Percentiles rank a stretch among this genome's conserved stretches.
Conservation (phyloP, 2,329 filamentous ascomycete species). For the Fusarium sp. region DNA sequence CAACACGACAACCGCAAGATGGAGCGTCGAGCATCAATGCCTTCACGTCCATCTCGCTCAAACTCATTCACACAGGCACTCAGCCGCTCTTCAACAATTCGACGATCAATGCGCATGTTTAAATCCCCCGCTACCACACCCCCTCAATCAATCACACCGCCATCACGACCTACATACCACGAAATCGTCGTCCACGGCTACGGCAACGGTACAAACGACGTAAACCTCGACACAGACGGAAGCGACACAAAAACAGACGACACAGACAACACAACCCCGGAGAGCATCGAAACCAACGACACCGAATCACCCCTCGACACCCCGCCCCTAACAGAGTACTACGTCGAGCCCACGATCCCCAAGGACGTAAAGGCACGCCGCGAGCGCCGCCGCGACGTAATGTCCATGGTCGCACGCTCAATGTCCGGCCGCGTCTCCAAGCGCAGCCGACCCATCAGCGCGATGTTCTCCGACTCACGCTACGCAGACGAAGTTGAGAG, state of each 20-base stretch:
- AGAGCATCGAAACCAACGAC: slow-evolving; percentile 40
- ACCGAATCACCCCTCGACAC: slow-evolving; percentile 40
- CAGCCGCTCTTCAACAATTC: slow-evolving; percentile 47
- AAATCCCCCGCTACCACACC: slow-evolving; percentile 33
- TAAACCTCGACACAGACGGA: slow-evolving; percentile 38
- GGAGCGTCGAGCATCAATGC: slow-evolving; percentile 28
- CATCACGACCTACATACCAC: slow-evolving; percentile 48
- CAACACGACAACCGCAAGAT: slow-evolving; percentile 8
- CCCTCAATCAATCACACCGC: slow-evolving; percentile 19
- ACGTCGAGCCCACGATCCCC: slow-evolving; percentile 16
- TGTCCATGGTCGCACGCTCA: slow-evolving; percentile 40
- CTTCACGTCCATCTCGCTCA: slow-evolving; percentile 40
- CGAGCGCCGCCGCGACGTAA: slow-evolving; percentile 43
- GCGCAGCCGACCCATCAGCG: slow-evolving; percentile 41
- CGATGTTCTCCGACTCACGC: slow-evolving; percentile 42
- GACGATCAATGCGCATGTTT: slow-evolving; percentile 48
- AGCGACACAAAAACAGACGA: slow-evolving; percentile 37
- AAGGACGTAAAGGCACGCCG: slow-evolving; percentile 38
- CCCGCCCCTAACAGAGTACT: slow-evolving; percentile 28
- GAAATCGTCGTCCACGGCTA: slow-evolving; percentile 65
- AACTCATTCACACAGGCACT: slow-evolving; percentile 45
- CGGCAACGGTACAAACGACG: slow-evolving; percentile 60
- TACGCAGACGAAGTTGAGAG: slow-evolving; percentile 41
- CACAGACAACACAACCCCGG: slow-evolving; percentile 28
- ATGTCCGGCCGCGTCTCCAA: slow-evolving; percentile 39